phyloP scores from a whole-genome alignment of 768 basidiomycete species.

The Termitomyces sp. region DNA sequence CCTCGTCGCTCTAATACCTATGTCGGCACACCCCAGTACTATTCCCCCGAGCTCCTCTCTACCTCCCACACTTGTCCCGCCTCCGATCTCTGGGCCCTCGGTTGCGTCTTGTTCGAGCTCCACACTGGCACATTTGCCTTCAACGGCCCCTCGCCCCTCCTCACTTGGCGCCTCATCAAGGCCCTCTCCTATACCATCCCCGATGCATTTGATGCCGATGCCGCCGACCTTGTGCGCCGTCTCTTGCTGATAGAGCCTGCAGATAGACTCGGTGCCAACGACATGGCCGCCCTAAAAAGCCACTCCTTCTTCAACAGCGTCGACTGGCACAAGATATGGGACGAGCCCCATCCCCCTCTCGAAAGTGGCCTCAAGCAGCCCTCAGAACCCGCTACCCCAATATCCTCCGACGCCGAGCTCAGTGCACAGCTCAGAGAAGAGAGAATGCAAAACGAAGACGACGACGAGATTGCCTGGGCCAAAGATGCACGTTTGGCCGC shows the following conservation, averaged over 20 bases:
- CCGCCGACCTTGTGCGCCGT: constrained; percentile 71
- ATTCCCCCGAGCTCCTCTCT: constrained; percentile 81
- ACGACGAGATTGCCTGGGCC: constrained; percentile 10
- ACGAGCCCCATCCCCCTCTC: constrained; percentile 48
- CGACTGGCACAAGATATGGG: constrained; percentile 65
- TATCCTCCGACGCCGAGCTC: constrained; percentile 8
- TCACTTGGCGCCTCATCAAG: constrained; percentile 94
- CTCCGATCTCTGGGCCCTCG: constrained; percentile 93
- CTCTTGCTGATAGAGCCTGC: constrained; percentile 66
- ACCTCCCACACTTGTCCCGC: constrained; percentile 35
- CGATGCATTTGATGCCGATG: constrained; percentile 75
- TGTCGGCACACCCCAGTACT: constrained; percentile 89
- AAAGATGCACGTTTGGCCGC: constrained; percentile 8
- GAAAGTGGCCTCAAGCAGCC: constrained; percentile 41
- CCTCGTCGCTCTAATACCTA: constrained; percentile 51
- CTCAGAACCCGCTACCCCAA: constrained; percentile 1
- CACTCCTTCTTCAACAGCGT: constrained; percentile 60
- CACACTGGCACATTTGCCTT: constrained; percentile 90
- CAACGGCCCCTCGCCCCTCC: constrained; percentile 84
- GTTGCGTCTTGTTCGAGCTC: constrained; percentile 92
- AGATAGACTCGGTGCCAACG: constrained; percentile 55
- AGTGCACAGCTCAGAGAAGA: constrained; percentile 13
- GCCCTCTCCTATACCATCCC: constrained; percentile 83
- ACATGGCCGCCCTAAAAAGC: constrained; percentile 35
- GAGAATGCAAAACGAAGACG: constrained; percentile 9